These are phyloP conservation scores for Margaritispora aquatica DNA, from an alignment of 495 filamentous ascomycete species.

Conservation along the genomic window DNA sequence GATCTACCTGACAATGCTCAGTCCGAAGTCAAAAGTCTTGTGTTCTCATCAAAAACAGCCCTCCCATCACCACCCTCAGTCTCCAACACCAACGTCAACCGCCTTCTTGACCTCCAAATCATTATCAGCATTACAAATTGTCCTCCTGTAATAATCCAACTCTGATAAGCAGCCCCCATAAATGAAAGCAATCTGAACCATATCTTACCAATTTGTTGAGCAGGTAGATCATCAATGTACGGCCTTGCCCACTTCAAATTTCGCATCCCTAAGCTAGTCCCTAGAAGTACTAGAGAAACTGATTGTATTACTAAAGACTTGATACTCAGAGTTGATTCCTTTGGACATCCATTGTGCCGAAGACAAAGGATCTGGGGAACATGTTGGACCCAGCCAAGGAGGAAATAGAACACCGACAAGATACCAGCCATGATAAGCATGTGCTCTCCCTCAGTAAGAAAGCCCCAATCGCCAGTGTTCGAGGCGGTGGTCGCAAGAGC, in stretches of 20 bases:
- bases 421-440: not conserved
- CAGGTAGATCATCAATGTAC: not conserved
- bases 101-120: not conserved
- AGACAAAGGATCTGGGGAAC: not conserved
- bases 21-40: too few species aligned
- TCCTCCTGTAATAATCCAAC: not conserved
- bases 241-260: not conserved
- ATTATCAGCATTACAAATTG: not conserved
- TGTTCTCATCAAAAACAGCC: too few species aligned
- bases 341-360: not conserved
- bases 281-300: not conserved
- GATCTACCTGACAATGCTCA: too few species aligned
- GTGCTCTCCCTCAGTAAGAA: not conserved
- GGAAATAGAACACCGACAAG: not conserved
- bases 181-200: not conserved
- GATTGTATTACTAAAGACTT: not conserved
- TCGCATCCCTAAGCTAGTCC: not conserved
- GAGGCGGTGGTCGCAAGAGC: not conserved
- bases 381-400: not conserved
- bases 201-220: too few species aligned
- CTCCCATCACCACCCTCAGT: too few species aligned
- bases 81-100: too few species aligned
- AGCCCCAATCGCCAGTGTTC: not conserved
- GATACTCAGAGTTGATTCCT: not conserved
- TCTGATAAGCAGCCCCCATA: not conserved